Evolutionary conservation across 768 basidiomycete genomes (phyloP), one percentile per base, ranked within the genome.

Genomic region (Tulasnella sp.): DNA sequence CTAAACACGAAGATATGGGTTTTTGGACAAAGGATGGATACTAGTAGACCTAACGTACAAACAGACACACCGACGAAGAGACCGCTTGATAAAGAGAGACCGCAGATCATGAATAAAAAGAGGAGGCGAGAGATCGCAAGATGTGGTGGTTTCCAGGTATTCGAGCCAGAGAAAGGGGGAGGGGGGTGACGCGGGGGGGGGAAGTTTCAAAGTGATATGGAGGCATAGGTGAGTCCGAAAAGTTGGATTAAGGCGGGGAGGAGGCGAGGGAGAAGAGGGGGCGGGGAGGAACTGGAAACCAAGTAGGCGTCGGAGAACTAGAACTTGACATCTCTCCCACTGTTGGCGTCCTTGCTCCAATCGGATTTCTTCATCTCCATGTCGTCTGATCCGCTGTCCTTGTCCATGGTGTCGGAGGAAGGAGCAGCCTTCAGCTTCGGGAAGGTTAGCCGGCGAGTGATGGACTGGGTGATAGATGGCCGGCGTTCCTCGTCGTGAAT

Each of bases 351-450:
- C 60, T 64, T 64, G 24, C 31, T 28, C 60, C 22, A 64, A 64
- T 64, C 60, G n/a, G 1, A 31, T 24, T 64, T 64, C 60, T 64
- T 64, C 60, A 64, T 64, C 60, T 64, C 60, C 60, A 64, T 64
- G 24, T 64, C 60, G 60, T 64, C 60, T 3, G 60, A 64, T 28
- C 60, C 60, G 14, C 3, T 28, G 60, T 64, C 60, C 14, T 64
- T 64, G 60, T 64, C 60, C 60, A 64, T 64, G 9, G 60, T 64
- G 8, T 64, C 60, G 60, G 60, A 64, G 9, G 60, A 64, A 31
- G 60, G 60, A 31, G 60, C 60, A 64, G 60, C 60, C 60, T 64
- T 64, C 60, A 64, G 31, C 60, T 64, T 64, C 60, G 60, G 60
- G 60, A 64, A 64, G 24, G 60, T 64, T n/a, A 64, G 16, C n/a